A percentile compares a stretch with the other conserved stretches of the same genome.
These are phyloP conservation scores for Phyllosticta ampelicida DNA, from an alignment of 2,329 filamentous ascomycete species.

Conservation along the genomic window DNA sequence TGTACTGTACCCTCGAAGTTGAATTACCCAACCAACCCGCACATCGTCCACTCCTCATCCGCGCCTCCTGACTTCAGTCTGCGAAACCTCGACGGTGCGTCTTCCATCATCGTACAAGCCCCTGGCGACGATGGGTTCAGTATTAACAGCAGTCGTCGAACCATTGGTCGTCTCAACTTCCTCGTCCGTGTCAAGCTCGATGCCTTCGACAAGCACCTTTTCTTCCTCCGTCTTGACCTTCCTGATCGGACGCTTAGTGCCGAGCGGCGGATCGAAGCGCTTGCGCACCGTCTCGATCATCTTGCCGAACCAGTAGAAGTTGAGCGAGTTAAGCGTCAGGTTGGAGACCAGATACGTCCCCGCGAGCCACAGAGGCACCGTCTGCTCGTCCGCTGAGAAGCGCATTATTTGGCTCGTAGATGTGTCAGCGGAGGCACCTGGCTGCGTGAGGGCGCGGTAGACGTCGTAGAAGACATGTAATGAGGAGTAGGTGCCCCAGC, in stretches of 20 bases:
- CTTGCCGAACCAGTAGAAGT: conserved; percentile 78
- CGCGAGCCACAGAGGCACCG: conserved; percentile 59
- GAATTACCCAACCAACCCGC: background rate
- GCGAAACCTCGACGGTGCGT: conserved; percentile 3
- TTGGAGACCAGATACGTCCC: conserved; percentile 59
- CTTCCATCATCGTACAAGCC: conserved; percentile 7
- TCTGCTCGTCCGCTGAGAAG: conserved; percentile 28
- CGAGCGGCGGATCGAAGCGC: conserved; percentile 54
- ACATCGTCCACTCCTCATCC: no score
- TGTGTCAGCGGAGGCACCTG: conserved; percentile 7
- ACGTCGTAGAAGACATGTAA: conserved; percentile 55
- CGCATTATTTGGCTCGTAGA: conserved; percentile 35
- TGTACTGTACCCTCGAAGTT: background rate
- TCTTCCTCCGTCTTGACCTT: conserved; percentile 17
- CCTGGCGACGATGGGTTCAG: conserved; percentile 2
- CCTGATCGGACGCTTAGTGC: conserved; percentile 26
- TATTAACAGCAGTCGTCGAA: background rate
- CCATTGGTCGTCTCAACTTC: conserved; percentile 9
- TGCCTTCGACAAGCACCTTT: conserved; percentile 14
- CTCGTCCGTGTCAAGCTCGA: conserved; percentile 13
- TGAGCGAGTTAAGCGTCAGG: conserved; percentile 60
- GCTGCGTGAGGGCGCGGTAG: conserved; percentile 35
- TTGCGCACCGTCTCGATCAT: conserved; percentile 74
- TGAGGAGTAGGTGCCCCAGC: conserved; percentile 68
- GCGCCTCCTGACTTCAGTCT: conserved; percentile 2